phyloP scores from a whole-genome alignment of 2,329 filamentous ascomycete genomes.

The Aspergillus latus region DNA sequence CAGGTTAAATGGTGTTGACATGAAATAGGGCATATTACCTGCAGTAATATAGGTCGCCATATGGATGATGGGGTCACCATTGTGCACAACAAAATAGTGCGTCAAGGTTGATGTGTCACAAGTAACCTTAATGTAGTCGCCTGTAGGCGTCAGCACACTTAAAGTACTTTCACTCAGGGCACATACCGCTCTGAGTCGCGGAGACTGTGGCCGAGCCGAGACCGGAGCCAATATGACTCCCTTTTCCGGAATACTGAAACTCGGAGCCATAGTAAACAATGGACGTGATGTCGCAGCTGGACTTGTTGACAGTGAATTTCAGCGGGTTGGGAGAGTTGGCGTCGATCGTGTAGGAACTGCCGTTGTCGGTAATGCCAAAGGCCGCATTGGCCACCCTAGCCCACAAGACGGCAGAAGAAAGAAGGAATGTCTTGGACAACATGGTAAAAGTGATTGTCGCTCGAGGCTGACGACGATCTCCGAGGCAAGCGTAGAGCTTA shows the following conservation, averaged over 20 bases:
- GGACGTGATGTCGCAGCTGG: constrained; percentile 64
- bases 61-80: constrained; percentile 61
- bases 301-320: constrained; percentile 52
- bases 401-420: constrained; percentile 24
- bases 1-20: neutral
- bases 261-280: constrained; percentile 61
- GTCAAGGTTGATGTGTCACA: constrained; percentile 61
- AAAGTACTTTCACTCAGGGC: neutral
- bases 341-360: constrained; percentile 46
- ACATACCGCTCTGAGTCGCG: constrained; percentile 39
- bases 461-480: neutral
- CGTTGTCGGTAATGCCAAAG: constrained; percentile 29
- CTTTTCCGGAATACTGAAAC: constrained; percentile 55
- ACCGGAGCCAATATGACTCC: constrained; percentile 60
- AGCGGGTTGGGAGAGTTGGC: constrained; percentile 52
- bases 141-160: neutral
- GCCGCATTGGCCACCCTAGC: constrained; percentile 26
- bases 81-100: constrained; percentile 63
- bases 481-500: constrained; percentile 1
- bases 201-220: constrained; percentile 60
- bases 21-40: constrained; percentile 20
- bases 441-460: constrained; percentile 14
- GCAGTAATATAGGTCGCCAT: constrained; percentile 63
- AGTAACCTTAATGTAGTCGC: constrained; percentile 60
- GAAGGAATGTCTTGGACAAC: constrained; percentile 19